These are phyloP conservation scores for Amphichorda felina DNA, from an alignment of 2,329 filamentous ascomycete species.

Conservation along the genomic window DNA sequence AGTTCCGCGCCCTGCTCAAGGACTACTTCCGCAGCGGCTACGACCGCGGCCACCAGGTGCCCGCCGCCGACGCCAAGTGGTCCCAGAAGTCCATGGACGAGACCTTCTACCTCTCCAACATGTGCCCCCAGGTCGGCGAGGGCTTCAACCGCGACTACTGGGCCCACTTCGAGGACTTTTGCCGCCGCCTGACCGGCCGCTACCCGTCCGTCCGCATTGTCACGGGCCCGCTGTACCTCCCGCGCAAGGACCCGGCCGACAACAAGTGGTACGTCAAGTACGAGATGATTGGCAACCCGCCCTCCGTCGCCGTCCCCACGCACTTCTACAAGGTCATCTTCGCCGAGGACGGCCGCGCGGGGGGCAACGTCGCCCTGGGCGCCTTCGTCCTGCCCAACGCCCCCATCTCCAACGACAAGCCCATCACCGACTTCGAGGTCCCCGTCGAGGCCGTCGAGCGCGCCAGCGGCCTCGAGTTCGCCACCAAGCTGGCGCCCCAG, in stretches of 20 bases:
- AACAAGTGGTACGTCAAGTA: conserved; percentile 94
- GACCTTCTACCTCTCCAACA: conserved; percentile 88
- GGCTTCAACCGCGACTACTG: conserved; percentile 99
- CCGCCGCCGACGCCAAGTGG: conserved; percentile 94
- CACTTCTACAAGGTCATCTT: conserved; percentile 99
- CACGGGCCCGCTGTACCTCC: conserved; percentile 88
- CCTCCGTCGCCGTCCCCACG: conserved; percentile 89
- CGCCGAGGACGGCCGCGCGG: conserved; percentile 64
- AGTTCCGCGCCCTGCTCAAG: conserved; percentile 80
- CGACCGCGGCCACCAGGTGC: conserved; percentile 93
- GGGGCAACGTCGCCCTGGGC: conserved; percentile 73
- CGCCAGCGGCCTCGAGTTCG: conserved; percentile 86
- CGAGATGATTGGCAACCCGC: conserved; percentile 89
- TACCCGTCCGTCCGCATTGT: conserved; percentile 88
- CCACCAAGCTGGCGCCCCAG: conserved; percentile 59
- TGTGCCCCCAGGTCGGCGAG: conserved; percentile 96
- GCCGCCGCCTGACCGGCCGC: conserved; percentile 63
- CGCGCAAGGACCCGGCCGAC: conserved; percentile 67
- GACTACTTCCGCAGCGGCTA: conserved; percentile 95
- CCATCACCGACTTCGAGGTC: conserved; percentile 85
- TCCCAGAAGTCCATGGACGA: conserved; percentile 88
- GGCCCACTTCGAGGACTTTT: conserved; percentile 98
- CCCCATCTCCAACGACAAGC: conserved; percentile 75
- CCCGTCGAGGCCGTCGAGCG: conserved; percentile 86
- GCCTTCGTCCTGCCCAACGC: conserved; percentile 95